Percentiles rank a stretch among this genome's conserved stretches.
phyloP scores from a whole-genome alignment of 164 flowering plant species.

The Umbilicus rupestris region DNA sequence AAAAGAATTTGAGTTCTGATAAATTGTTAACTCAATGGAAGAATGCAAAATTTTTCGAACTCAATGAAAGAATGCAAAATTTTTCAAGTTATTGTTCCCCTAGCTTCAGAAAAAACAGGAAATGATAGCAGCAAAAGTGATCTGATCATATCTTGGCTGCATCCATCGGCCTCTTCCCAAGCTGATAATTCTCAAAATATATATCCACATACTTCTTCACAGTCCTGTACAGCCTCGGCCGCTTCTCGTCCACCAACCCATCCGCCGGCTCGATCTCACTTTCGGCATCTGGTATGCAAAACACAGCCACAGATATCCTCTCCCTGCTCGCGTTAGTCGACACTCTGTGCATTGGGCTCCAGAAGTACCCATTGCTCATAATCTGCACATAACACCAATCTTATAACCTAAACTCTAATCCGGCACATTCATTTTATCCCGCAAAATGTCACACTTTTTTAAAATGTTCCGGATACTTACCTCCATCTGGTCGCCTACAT shows the following conservation, averaged over 20 bases:
- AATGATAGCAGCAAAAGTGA: not conserved
- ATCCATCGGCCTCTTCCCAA: conserved; percentile 29
- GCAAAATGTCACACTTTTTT: too few relatives aligned
- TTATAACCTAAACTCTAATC: not conserved
- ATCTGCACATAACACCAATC: conserved; percentile 19
- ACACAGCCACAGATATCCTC: conserved; percentile 29
- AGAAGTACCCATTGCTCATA: conserved; percentile 46
- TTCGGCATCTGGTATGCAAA: conserved; percentile 18
- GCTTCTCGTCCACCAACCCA: conserved; percentile 21
- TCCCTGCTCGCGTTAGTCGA: conserved; percentile 28
- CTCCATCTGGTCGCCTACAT: conserved; percentile 24
- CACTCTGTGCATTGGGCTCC: conserved; percentile 39
- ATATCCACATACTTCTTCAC: conserved; percentile 23
- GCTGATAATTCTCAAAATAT: conserved; percentile 25
- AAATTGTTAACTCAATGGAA: too few relatives aligned
- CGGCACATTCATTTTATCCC: too few relatives aligned
- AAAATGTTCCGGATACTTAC: too few relatives aligned
- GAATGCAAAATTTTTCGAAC: too few relatives aligned
- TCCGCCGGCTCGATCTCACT: conserved; percentile 24
- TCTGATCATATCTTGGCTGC: conserved; percentile 18
- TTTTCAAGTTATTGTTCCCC: too few relatives aligned
- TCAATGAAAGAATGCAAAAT: too few relatives aligned
- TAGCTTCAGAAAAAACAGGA: too few relatives aligned
- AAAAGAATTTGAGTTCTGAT: too few relatives aligned
- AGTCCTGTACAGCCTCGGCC: conserved; percentile 33